Conservation (phyloP, 768 basidiomycete species). For the Tephrocybe sp. region DNA sequence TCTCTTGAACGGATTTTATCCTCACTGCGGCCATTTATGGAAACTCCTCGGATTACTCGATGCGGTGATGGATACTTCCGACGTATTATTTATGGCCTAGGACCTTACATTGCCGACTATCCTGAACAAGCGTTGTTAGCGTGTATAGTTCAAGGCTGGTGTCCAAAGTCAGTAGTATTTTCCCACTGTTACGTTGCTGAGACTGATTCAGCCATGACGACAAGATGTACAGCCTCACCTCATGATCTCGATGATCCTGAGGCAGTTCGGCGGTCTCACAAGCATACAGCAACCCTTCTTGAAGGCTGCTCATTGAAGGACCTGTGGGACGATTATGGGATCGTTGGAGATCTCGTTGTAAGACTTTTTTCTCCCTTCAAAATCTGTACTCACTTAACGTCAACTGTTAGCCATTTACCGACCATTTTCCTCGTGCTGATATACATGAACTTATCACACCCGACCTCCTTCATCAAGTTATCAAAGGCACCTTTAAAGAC, state of each 20-base stretch:
- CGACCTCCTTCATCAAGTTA: slow-evolving; percentile 29
- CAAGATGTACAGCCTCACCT: slow-evolving; percentile 11
- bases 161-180: too few relatives aligned
- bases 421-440: slow-evolving; percentile 16
- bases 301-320: slow-evolving; percentile 10
- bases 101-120: not conserved
- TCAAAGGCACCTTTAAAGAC: slow-evolving; percentile 38
- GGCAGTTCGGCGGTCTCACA: slow-evolving; percentile 9
- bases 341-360: slow-evolving; percentile 10
- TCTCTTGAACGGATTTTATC: too few relatives aligned
- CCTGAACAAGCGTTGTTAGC: not conserved
- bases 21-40: not conserved
- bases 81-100: not conserved
- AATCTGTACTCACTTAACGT: not conserved
- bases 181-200: too few relatives aligned
- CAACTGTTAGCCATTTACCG: slow-evolving; percentile 11
- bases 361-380: slow-evolving; percentile 14
- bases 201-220: too few relatives aligned
- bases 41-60: not conserved
- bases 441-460: slow-evolving; percentile 27
- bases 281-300: slow-evolving; percentile 16
- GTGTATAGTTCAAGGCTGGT: slow-evolving; percentile 1
- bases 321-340: slow-evolving; percentile 28
- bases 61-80: not conserved
- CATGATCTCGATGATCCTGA: slow-evolving; percentile 8